Conservation (phyloP, 2,329 filamentous ascomycete species). For the Botrytis cinerea region DNA sequence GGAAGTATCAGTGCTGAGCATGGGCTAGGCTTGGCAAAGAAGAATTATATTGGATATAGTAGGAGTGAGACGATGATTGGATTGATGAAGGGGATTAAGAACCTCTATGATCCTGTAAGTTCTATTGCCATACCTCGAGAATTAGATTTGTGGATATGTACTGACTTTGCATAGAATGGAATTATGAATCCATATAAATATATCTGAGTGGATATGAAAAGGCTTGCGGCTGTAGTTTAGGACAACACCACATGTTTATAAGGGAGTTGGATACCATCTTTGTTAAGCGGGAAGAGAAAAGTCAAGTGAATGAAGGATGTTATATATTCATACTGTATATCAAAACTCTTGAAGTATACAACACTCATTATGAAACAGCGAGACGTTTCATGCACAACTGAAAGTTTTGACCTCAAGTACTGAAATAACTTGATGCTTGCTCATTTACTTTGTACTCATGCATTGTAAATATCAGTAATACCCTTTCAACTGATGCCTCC, state of each 20-base stretch:
- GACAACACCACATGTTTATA: not conserved
- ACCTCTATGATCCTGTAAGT: constrained; percentile 89
- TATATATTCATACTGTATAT: not conserved
- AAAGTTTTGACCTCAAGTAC: no score
- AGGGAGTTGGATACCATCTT: not conserved
- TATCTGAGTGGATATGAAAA: not conserved
- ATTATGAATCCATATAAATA: constrained; percentile 23
- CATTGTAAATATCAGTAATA: no score
- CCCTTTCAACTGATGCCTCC: not conserved
- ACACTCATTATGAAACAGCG: not conserved
- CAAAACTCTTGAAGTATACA: not conserved
- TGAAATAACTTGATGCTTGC: no score
- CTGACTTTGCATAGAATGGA: constrained; percentile 3
- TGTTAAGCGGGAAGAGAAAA: not conserved
- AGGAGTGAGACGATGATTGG: constrained; percentile 82
- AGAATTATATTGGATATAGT: constrained; percentile 92
- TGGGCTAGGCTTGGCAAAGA: constrained; percentile 91
- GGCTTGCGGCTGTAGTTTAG: not conserved
- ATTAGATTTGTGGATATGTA: not conserved
- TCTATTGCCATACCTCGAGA: not conserved
- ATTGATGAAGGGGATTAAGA: constrained; percentile 95
- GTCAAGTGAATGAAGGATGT: not conserved
- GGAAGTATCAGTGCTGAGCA: constrained; percentile 98
- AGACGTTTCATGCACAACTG: not conserved
- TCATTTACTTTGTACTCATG: no score